Base-by-base conservation (phyloP, 768 basidiomycete genomes). In the Macrolepiota fuliginosa region DNA sequence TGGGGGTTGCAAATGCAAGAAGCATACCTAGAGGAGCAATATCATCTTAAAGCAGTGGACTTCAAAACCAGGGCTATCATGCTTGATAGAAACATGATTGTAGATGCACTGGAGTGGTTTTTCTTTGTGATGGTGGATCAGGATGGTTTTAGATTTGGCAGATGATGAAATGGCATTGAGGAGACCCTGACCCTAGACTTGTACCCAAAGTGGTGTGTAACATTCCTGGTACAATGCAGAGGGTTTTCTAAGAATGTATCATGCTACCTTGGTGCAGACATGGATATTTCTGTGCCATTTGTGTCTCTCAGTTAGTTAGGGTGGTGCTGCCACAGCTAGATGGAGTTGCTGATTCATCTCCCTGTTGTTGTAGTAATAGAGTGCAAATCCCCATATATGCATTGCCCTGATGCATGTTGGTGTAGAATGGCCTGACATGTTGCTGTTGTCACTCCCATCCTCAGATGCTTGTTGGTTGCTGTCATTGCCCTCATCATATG, bases 31-130 rank as follows among this genome's bases (percentile, higher is more conserved):
- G 1, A 99, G 81, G 1, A 98, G 85, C 32, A 98, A 81, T 88
- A 96, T 97, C 0, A 95, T 95, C 79, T 99, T 98, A 89, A 98
- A 98, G 71, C 96, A 89, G 0, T 96, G 97, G 15, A 92, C 90
- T 69, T 95, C 94, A 74, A 94, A 98, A 74, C 98, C 92, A 62
- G 72, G 74, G 1, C 71, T 70, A 54, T 92, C 89, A 42, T 98
- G 83, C 77, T 98, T 98, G 79, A 98, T 96, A 1, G 96, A 96
- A 1, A 96, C 90, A 19, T 96, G 92, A 70, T 98, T 94, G 71
- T 98, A 98, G 63, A 97, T 92, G 10, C 94, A 87, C 46, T 89
- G 87, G 6, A 97, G 84, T 2, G 96, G 74, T 0, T 79, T 69
- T 56, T 94, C 92, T 77, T 98, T 96, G 74, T 96, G 94, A 24